Evolutionary conservation across 2,329 filamentous ascomycete species (phyloP).

Genomic region (Phoma sp.): DNA sequence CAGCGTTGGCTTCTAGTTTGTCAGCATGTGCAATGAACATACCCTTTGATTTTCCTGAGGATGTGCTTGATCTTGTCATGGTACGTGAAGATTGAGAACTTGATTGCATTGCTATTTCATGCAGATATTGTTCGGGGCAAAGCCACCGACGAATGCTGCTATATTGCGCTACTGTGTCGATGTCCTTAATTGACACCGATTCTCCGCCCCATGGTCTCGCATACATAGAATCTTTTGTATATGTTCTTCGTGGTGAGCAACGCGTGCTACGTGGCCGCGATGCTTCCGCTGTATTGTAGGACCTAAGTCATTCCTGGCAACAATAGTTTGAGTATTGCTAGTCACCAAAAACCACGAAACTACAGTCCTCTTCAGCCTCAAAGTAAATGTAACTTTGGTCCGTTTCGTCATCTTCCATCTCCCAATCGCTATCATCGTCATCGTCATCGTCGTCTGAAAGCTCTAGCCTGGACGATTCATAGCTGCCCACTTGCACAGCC

Average conservation of each 20-base stretch:
- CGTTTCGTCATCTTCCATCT: slow-evolving; percentile 23
- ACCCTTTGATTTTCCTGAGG: slow-evolving; percentile 8
- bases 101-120: background rate
- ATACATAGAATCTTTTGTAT: background rate
- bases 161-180: too few species aligned
- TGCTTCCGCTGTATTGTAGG: background rate
- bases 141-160: background rate
- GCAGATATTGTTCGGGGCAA: too few species aligned
- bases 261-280: slow-evolving; percentile 10
- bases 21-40: slow-evolving; percentile 11
- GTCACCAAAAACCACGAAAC: slow-evolving; percentile 30
- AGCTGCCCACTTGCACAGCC: slow-evolving; percentile 9
- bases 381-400: slow-evolving; percentile 21
- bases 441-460: slow-evolving; percentile 12
- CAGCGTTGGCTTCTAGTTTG: slow-evolving; percentile 3
- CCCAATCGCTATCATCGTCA: slow-evolving; percentile 30
- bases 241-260: background rate
- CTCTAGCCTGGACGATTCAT: slow-evolving; percentile 2
- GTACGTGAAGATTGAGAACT: background rate
- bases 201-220: background rate
- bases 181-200: too few species aligned
- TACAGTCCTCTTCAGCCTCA: slow-evolving; percentile 26
- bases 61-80: background rate
- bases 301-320: too few species aligned
- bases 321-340: background rate